Evolutionary conservation across 2,329 filamentous ascomycete species (phyloP).

Genomic region (Pseudophaeomoniella oleicola): DNA sequence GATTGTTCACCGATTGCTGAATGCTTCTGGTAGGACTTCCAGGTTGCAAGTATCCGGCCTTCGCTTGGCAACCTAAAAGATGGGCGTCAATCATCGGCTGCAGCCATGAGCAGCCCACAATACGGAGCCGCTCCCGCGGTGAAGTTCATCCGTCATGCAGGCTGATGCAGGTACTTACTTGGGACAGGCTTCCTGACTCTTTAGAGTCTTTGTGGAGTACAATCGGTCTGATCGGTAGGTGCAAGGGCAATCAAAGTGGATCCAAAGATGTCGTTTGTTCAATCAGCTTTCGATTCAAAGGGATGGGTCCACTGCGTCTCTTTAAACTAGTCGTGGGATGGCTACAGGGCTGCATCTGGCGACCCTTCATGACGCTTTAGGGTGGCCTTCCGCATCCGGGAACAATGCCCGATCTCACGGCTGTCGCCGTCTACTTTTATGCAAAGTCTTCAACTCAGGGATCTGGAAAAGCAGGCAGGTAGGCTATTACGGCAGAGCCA

Average conservation of each 20-base stretch:
- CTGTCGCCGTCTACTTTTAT: no score
- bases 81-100: background rate
- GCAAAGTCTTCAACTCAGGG: no score
- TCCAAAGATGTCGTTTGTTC: background rate
- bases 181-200: background rate
- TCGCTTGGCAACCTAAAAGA: no score
- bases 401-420: background rate
- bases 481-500: no score
- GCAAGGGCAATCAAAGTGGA: background rate
- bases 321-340: background rate
- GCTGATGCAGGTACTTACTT: background rate
- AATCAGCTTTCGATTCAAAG: background rate
- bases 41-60: no score
- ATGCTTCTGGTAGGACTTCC: background rate
- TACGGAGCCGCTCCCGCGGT: background rate
- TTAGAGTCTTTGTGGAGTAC: background rate
- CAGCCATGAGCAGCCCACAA: background rate
- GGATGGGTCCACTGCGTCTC: background rate
- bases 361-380: background rate
- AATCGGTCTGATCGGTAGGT: background rate
- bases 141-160: background rate
- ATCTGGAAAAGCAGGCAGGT: no score
- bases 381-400: background rate
- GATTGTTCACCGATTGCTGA: background rate
- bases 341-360: background rate